Base-by-base conservation (phyloP, 352 stramenopile species). In the Thalassiosira pacifica region DNA sequence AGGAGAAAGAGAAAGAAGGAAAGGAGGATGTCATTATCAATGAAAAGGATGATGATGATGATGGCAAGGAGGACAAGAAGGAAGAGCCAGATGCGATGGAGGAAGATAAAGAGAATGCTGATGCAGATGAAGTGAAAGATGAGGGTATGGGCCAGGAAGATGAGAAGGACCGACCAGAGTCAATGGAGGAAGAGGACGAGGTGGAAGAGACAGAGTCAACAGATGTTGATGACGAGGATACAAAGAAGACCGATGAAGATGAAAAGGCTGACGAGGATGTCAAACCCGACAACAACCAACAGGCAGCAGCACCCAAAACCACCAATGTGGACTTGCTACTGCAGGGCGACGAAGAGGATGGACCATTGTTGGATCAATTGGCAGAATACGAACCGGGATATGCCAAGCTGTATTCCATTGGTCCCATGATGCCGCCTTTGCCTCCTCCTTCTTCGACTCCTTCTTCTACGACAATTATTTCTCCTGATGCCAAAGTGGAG, bases 321-420 rank as follows among this genome's bases (percentile, higher is more conserved):
- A 31, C 42, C 32, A 34, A 63, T 13, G 48, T 81, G 19, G 65
- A 88, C n/a, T 53, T 77, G 2, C 45, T 88, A n/a, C 74, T 88
- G 26, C 60, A 73, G 19, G 40, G 53, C 11, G 77, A 88, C 55
- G 48, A 77, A 18, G 71, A 86, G 31, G 71, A 88, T 55, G 55
- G 57, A 76, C 52, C 77, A 34, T 37, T 78, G 9, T 55, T 88
- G 29, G 60, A 86, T 1, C 18, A 79, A 79, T 48, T 88, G 9
- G 63, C 60, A 16, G 76, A 86, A 53, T 86, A 86, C 42, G 82
- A 88, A 29, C 52, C 77, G 11, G 82, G 72, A 24, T 86, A 88
- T 61, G 82, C 86, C 40, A 86, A 78, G 64, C 11, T 75, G 8
- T 75, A 82, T 37, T 72, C 31, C 24, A 61, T 82, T 52, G 74